Evolutionary conservation across 768 basidiomycete species (phyloP).

Genomic region (Leccinum olivaceopallidum): DNA sequence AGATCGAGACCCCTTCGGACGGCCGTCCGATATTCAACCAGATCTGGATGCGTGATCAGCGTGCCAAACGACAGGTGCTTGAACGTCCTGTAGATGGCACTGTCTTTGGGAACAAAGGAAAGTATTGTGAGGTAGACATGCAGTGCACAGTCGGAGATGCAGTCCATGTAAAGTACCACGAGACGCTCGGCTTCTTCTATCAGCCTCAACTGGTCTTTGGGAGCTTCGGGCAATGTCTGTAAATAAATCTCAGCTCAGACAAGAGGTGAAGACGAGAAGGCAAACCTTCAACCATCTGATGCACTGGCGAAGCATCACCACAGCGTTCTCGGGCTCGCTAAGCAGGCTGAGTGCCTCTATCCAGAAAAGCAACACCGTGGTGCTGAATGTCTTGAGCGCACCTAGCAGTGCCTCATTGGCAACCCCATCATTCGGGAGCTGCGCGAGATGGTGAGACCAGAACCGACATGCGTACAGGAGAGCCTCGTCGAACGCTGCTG

Average conservation of each 20-base stretch:
- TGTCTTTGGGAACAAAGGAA: not conserved
- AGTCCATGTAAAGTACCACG: slow-evolving; percentile 20
- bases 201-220: slow-evolving; percentile 7
- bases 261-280: not conserved
- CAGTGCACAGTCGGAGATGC: slow-evolving; percentile 22
- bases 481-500: slow-evolving; percentile 11
- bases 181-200: slow-evolving; percentile 23
- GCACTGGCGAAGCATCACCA: slow-evolving; percentile 15
- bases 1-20: slow-evolving; percentile 5
- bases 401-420: slow-evolving; percentile 10
- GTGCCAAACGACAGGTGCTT: slow-evolving; percentile 9
- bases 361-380: slow-evolving; percentile 15
- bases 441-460: slow-evolving; percentile 20
- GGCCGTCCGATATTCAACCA: not conserved
- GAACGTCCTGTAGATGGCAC: slow-evolving; percentile 10
- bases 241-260: not conserved
- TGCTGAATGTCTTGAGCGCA: slow-evolving; percentile 8
- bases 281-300: slow-evolving; percentile 18
- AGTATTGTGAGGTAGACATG: slow-evolving; percentile 20
- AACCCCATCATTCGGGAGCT: slow-evolving; percentile 10
- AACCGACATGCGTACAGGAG: slow-evolving; percentile 20
- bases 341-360: slow-evolving; percentile 18
- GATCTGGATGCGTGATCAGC: not conserved
- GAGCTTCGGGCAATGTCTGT: slow-evolving; percentile 10
- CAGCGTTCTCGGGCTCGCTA: slow-evolving; percentile 14